These are phyloP conservation scores for Populus alba DNA, from an alignment of 345 rosid genomes.

Conservation along the genomic window DNA sequence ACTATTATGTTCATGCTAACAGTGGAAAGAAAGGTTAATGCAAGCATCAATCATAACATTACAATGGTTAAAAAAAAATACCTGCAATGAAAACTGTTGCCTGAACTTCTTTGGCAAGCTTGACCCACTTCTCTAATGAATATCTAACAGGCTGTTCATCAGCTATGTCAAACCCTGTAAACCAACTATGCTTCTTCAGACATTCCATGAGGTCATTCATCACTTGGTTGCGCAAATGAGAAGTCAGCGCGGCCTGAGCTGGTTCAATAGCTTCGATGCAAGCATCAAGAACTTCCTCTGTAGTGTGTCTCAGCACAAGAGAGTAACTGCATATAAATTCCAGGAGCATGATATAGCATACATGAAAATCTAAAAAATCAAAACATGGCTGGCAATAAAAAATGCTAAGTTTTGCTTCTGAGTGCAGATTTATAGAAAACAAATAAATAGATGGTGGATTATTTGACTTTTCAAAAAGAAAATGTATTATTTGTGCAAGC, in stretches of 20 bases:
- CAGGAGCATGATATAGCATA: background rate
- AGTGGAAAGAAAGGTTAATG: conserved; percentile 3
- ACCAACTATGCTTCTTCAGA: conserved; percentile 65
- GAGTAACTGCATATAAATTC: conserved; percentile 61
- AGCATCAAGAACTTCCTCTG: conserved; percentile 88
- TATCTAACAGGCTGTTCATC: conserved; percentile 59
- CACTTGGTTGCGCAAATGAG: conserved; percentile 73
- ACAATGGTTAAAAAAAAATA: conserved; percentile 23
- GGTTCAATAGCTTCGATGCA: conserved; percentile 88
- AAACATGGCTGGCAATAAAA: no score
- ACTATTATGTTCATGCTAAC: background rate
- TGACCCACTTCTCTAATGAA: conserved; percentile 72
- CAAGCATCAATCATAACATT: background rate
- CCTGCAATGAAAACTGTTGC: conserved; percentile 94
- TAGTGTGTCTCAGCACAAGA: conserved; percentile 90
- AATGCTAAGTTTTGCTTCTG: no score
- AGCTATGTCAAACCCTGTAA: conserved; percentile 72
- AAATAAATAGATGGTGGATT: no score
- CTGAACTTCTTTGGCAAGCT: conserved; percentile 56
- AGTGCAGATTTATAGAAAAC: no score
- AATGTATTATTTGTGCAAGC: conserved; percentile 3
- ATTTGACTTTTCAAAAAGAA: background rate
- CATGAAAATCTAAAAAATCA: background rate
- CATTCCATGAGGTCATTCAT: conserved; percentile 68
- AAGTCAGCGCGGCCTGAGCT: conserved; percentile 69